Base-by-base conservation (phyloP, 306 rosid genomes). In the Pterocarpus macrocarpus region DNA sequence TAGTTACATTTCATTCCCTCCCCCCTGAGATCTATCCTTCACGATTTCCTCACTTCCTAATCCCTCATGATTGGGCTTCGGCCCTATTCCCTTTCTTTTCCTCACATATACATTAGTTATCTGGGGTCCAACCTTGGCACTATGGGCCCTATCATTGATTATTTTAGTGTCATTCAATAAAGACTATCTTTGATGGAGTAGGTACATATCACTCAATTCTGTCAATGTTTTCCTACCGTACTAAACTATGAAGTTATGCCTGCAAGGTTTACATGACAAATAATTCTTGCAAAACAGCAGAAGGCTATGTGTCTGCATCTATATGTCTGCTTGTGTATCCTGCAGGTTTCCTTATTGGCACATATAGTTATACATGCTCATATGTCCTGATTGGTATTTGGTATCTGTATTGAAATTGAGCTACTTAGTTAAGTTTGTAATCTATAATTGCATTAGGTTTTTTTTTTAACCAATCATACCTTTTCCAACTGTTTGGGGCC, bases 351-450 rank as follows among this genome's bases (percentile, higher is more conserved):
- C 52, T 63, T 49, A 32, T 69, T 64, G 47, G 30, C 44, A 35
- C 62, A 15, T 79, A 1, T 79, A 68, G 73, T 67, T 70, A 55
- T 14, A 44, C 63, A 36, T 73, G 71, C 80, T 66, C 61, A 50
- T 67, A 53, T 67, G 34, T 82, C n/a, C 32, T 64, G 61, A 33
- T 61, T 50, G n/a, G 28, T n/a, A 4, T 53, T 3, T 53, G 44
- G 44, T 59, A 34, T 41, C n/a, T 74, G 71, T 56, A 45, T 34
- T 74, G 45, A 50, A 67, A 12, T 38, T 69, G 43, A 64, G 77
- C 57, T 69, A 32, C 52, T 65, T 47, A 55, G 52, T 59, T 76
- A 43, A 8, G 15, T 57, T 75, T 56, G 81, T 80, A 22, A 61
- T 63, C 32, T 35, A 34, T 66, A 68, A 13, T 33, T 74, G 76